Base-by-base conservation (phyloP, 2,329 filamentous ascomycete species). In the Alternaria alternata region DNA sequence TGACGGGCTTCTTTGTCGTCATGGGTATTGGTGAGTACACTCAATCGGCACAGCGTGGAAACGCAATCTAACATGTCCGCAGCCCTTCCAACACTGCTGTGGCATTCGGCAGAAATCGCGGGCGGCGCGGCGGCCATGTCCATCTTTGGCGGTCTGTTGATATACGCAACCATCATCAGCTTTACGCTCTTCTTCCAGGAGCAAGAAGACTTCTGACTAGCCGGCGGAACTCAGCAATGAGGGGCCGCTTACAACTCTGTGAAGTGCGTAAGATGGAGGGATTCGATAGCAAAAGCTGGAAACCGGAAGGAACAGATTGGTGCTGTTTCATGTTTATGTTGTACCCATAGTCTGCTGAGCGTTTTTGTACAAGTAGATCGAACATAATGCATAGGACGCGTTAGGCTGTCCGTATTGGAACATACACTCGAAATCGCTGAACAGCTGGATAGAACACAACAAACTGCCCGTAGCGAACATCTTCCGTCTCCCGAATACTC, bases 171-270 rank as follows among this genome's bases (percentile, higher is more conserved):
- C 49, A 97, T 99, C 77, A 96, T 99, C 81, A 95, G 91, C 82
- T 99, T 99, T 80, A 90, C 91, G 68, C 91, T 97, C 89, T 99
- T 98, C 83, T 99, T 99, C 85, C 91, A 94, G 78, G 94, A 98
- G 81, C 93, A 98, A 78, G 91, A 96, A 76, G 95, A 98, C 72
- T 99, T 98, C 79, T 98, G 82, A 72, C 70, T 74, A 69, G 64
- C 69, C 65, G 73, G 69, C 63, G 68, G 63, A 54, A 67, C 62
- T 51, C 66, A 73, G 38, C 28, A 64, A 62, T 70, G 52, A 66
- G 44, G 47, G 38, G 24, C 55, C 47, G 41, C 47, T 51, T 12
- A 60, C 41, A 43, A 53, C 54, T 16, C 32, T 8, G 30, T 34
- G 2, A 20, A 4, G 18, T 34, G 46, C 8, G 53, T 46, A 9